Evolutionary conservation across 495 filamentous ascomycete species (phyloP).

Genomic region (Pyronema omphalodes): DNA sequence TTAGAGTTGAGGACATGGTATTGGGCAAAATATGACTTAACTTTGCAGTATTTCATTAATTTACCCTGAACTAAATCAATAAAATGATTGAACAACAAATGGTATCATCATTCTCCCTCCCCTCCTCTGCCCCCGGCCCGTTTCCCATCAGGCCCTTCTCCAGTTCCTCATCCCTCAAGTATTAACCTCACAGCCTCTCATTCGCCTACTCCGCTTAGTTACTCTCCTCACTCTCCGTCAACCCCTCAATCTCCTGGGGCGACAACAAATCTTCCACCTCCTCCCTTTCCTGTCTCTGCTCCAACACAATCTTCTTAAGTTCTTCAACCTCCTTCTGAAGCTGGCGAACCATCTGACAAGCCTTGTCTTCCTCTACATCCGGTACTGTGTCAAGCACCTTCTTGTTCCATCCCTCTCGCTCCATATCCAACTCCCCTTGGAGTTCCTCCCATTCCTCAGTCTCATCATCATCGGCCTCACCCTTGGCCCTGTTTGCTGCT

Average conservation of each 20-base stretch:
- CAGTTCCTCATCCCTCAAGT: neutral
- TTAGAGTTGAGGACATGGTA: too few relatives aligned
- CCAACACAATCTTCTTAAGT: constrained; percentile 42
- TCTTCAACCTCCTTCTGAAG: constrained; percentile 49
- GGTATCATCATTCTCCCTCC: neutral
- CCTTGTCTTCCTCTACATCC: constrained; percentile 57
- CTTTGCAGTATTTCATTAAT: too few relatives aligned
- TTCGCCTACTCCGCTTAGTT: neutral
- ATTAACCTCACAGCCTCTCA: neutral
- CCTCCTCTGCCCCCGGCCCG: too few relatives aligned
- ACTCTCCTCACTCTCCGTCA: neutral
- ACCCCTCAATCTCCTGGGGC: neutral
- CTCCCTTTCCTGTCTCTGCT: constrained; percentile 1
- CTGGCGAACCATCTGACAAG: constrained; percentile 44
- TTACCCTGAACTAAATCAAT: too few relatives aligned
- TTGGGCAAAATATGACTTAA: too few relatives aligned
- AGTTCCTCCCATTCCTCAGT: constrained; percentile 89
- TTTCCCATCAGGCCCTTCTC: neutral
- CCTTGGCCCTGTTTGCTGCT: constrained; percentile 48
- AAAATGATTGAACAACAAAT: too few relatives aligned
- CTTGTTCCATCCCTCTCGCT: constrained; percentile 63
- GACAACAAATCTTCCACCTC: neutral
- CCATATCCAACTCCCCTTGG: constrained; percentile 49
- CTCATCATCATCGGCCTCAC: constrained; percentile 79
- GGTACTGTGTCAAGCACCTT: constrained; percentile 53